Conservation (phyloP, 2,329 filamentous ascomycete species). For the Colletotrichum plurivorum region DNA sequence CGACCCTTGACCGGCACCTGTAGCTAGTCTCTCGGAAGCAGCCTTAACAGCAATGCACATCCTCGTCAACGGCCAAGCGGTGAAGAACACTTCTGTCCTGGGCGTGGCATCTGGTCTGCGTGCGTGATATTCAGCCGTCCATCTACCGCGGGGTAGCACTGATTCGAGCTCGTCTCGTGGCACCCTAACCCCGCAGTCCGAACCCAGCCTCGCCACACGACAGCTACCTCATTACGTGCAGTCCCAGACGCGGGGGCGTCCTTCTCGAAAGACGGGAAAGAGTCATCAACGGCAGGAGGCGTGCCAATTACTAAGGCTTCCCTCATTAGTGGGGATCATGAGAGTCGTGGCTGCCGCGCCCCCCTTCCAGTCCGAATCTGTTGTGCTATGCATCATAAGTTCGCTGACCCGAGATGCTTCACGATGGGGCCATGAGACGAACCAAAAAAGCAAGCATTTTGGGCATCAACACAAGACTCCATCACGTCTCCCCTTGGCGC, state of each 20-base stretch:
- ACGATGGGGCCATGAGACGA: background rate
- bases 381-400: background rate
- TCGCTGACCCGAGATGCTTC: background rate
- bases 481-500: background rate
- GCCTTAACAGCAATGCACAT: background rate
- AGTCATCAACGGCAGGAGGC: conserved; percentile 15
- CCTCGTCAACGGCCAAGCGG: conserved; percentile 22
- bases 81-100: conserved; percentile 2
- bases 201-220: conserved; percentile 6
- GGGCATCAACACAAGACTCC: conserved; percentile 23
- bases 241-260: conserved; percentile 18
- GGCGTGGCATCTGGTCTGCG: no score
- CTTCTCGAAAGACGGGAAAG: conserved; percentile 11
- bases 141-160: no score
- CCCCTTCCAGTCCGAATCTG: background rate
- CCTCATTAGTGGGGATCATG: background rate
- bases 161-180: background rate
- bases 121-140: background rate
- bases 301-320: background rate
- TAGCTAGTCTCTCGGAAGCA: conserved; percentile 21
- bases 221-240: conserved; percentile 33
- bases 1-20: conserved; percentile 16
- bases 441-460: conserved; percentile 22
- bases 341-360: no score
- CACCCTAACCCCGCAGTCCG: conserved; percentile 4